Evolutionary conservation across 768 basidiomycete genomes (phyloP).

Genomic region (Auriscalpium orientale): DNA sequence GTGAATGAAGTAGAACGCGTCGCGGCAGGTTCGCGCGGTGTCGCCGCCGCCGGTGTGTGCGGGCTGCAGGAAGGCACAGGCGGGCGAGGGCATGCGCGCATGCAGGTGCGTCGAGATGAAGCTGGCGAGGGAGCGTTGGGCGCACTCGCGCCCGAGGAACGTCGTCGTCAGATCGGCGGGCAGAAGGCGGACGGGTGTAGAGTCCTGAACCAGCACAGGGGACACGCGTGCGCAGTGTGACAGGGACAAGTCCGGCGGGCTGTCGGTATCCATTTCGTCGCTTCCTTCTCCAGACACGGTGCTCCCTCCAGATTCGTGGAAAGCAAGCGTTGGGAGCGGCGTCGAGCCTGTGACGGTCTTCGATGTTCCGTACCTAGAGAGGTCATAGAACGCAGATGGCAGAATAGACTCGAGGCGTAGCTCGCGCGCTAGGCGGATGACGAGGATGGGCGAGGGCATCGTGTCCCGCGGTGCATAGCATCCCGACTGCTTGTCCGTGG

Average conservation of each 20-base stretch:
- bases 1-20: slow-evolving; percentile 72
- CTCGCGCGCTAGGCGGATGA: slow-evolving; percentile 63
- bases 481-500: slow-evolving; percentile 36
- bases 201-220: slow-evolving; percentile 5
- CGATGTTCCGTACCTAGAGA: slow-evolving; percentile 66
- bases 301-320: not conserved
- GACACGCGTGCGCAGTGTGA: slow-evolving; percentile 7
- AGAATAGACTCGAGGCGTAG: slow-evolving; percentile 50
- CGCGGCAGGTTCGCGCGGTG: slow-evolving; percentile 38
- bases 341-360: slow-evolving; percentile 52
- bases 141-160: slow-evolving; percentile 56
- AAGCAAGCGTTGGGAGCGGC: slow-evolving; percentile 18
- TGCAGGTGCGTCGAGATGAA: slow-evolving; percentile 55
- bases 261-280: slow-evolving; percentile 1
- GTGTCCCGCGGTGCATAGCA: slow-evolving; percentile 52
- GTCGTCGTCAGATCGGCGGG: slow-evolving; percentile 33
- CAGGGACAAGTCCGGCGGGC: slow-evolving; percentile 12
- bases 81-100: slow-evolving; percentile 36
- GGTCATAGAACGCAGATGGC: slow-evolving; percentile 68
- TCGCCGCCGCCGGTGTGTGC: slow-evolving; percentile 29
- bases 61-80: slow-evolving; percentile 27
- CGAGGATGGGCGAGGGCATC: slow-evolving; percentile 60
- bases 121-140: slow-evolving; percentile 52
- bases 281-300: slow-evolving; percentile 5
- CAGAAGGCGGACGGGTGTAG: slow-evolving; percentile 23